Conservation (phyloP, 2,329 filamentous ascomycete genomes). For the Volutella citrinella region DNA sequence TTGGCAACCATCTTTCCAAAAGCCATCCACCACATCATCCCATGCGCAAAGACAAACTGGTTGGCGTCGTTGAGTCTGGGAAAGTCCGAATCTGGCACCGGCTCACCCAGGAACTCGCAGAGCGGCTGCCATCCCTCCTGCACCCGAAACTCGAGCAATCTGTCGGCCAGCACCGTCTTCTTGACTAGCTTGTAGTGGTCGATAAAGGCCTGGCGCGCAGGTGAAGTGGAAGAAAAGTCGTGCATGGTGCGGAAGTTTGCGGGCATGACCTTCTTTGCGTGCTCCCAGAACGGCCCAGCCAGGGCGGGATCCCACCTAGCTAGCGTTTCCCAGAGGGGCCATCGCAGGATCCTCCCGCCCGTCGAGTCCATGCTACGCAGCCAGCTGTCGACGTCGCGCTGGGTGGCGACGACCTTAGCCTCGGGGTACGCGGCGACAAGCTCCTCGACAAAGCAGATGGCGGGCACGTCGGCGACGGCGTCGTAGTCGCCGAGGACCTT, state of each 20-base stretch:
- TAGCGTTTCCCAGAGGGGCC: constrained; percentile 17
- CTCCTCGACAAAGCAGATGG: constrained; percentile 15
- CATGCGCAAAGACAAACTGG: no score
- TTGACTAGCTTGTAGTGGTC: no score
- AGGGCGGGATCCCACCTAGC: constrained; percentile 6
- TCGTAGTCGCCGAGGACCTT: constrained; percentile 14
- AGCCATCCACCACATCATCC: no score
- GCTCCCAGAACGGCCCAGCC: constrained; percentile 13
- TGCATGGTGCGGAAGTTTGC: constrained; percentile 2
- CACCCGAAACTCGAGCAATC: no score
- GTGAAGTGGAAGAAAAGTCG: constrained; percentile 1
- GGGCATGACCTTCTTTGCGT: constrained; percentile 11
- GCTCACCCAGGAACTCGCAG: no score
- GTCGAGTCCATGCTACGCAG: constrained; percentile 14
- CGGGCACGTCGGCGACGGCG: constrained; percentile 10
- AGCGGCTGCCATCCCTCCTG: no score
- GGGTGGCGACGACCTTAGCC: constrained; percentile 12
- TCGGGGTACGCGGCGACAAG: constrained; percentile 17
- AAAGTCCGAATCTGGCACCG: no score
- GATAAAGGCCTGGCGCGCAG: constrained; percentile 9
- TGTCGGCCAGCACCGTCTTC: no score
- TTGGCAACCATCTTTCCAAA: no score
- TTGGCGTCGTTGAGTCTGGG: no score
- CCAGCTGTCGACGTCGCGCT: constrained; percentile 13
- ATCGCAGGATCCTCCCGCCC: constrained; percentile 7